phyloP scores from a whole-genome alignment of 2,329 filamentous ascomycete genomes.

The Torrubiellomyces zombiae region DNA sequence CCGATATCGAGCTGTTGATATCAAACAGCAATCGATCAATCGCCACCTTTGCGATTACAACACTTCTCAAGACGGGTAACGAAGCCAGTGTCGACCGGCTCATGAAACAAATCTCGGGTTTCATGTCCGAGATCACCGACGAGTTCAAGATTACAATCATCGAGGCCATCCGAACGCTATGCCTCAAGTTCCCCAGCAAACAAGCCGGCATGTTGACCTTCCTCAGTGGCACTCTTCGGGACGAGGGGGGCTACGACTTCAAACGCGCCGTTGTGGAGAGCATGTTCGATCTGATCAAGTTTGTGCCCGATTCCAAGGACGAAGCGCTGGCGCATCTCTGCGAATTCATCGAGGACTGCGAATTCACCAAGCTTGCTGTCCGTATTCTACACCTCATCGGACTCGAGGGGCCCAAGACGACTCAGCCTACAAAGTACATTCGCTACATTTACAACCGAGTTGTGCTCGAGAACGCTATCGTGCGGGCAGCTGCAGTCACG shows the following conservation, averaged over 20 bases:
- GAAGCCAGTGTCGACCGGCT: slow-evolving; percentile 91
- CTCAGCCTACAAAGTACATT: slow-evolving; percentile 95
- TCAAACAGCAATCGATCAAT: slow-evolving; percentile 95
- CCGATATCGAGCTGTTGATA: slow-evolving; percentile 91
- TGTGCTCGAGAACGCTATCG: slow-evolving; percentile 90
- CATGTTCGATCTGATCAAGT: slow-evolving; percentile 99
- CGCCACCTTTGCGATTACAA: slow-evolving; percentile 95
- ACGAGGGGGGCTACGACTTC: slow-evolving; percentile 96
- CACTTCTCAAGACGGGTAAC: slow-evolving; percentile 93
- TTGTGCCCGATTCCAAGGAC: slow-evolving; percentile 75
- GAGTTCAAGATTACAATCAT: slow-evolving; percentile 99
- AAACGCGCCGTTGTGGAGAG: slow-evolving; percentile 95
- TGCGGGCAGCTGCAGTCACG: slow-evolving; percentile 86
- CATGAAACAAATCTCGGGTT: slow-evolving; percentile 96
- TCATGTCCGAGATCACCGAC: slow-evolving; percentile 98
- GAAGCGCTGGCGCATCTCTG: slow-evolving; percentile 84
- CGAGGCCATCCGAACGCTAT: slow-evolving; percentile 89
- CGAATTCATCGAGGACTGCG: slow-evolving; percentile 98
- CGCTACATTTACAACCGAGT: slow-evolving; percentile 99
- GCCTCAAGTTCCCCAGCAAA: slow-evolving; percentile 94
- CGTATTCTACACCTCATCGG: slow-evolving; percentile 89
- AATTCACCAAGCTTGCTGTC: slow-evolving; percentile 95
- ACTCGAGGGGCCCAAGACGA: slow-evolving; percentile 85
- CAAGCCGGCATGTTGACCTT: slow-evolving; percentile 96
- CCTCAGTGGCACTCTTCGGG: slow-evolving; percentile 87